A percentile compares a stretch with the other conserved stretches of the same genome.
Evolutionary conservation across 306 rosid species (phyloP).

Genomic region (Quercus glauca): DNA sequence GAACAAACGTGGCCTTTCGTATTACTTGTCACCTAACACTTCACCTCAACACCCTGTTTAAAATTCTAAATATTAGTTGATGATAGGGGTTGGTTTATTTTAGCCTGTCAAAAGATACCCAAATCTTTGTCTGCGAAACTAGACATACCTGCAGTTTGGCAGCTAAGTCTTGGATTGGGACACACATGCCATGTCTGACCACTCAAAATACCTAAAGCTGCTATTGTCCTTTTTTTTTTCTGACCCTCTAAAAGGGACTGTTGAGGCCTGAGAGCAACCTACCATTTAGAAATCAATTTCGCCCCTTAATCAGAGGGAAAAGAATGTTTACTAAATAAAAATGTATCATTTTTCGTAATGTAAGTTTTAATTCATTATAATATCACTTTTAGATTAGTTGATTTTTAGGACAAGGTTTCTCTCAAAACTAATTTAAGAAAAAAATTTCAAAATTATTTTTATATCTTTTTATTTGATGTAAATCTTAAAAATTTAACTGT

Average conservation of each 20-base stretch:
- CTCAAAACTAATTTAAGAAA: too few relatives aligned
- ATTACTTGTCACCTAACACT: slow-evolving; percentile 20
- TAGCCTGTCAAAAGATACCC: slow-evolving; percentile 68
- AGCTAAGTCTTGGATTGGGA: slow-evolving; percentile 43
- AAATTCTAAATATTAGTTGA: slow-evolving; percentile 6
- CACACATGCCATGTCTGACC: slow-evolving; percentile 45
- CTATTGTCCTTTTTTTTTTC: slow-evolving; percentile 61
- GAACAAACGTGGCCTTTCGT: background rate
- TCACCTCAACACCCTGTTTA: background rate
- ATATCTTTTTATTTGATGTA: too few relatives aligned
- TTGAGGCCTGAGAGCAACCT: slow-evolving; percentile 25
- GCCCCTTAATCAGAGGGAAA: slow-evolving; percentile 4
- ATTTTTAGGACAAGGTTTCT: too few relatives aligned
- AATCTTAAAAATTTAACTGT: fast-evolving
- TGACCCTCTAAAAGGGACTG: slow-evolving; percentile 33
- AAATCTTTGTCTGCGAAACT: slow-evolving; percentile 68
- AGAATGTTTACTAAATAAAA: background rate
- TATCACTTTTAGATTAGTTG: too few relatives aligned
- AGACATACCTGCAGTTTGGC: slow-evolving; percentile 56
- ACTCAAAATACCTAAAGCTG: slow-evolving; percentile 35
- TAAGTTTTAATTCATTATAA: too few relatives aligned
- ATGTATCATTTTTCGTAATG: too few relatives aligned
- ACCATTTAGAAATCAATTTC: slow-evolving; percentile 26
- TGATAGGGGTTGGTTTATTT: slow-evolving; percentile 31
- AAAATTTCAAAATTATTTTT: too few relatives aligned